Percentiles rank a stretch among this genome's conserved stretches.
Conservation (phyloP, 2,329 filamentous ascomycete genomes). For the Neurospora sp. region DNA sequence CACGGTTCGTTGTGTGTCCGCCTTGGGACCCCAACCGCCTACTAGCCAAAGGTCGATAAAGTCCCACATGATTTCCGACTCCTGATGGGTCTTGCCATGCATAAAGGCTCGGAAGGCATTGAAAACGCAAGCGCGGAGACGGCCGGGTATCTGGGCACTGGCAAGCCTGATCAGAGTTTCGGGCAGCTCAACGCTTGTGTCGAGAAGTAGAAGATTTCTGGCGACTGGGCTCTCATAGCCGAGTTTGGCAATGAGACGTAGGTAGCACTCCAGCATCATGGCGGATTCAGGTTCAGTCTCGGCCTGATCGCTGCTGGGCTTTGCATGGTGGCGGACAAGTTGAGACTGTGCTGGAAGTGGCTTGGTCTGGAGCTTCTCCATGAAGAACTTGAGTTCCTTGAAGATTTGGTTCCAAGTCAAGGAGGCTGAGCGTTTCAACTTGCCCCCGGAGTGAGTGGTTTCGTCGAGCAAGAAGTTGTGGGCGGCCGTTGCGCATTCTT, state of each 20-base stretch:
- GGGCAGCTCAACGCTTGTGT: constrained; percentile 54
- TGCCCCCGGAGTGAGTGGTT: constrained; percentile 59
- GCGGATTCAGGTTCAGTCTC: constrained; percentile 83
- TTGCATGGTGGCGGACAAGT: constrained; percentile 43
- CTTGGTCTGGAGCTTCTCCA: constrained; percentile 66
- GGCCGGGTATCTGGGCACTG: constrained; percentile 63
- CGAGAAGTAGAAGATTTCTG: constrained; percentile 61
- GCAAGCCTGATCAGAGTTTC: constrained; percentile 70
- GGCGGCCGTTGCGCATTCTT: constrained; percentile 71
- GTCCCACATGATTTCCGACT: constrained; percentile 68
- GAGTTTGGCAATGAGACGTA: constrained; percentile 77
- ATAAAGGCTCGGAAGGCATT: constrained; percentile 66
- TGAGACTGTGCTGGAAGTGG: constrained; percentile 45
- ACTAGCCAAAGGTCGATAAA: constrained; percentile 72
- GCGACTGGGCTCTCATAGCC: constrained; percentile 63
- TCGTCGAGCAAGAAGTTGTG: constrained; percentile 89
- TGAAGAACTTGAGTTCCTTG: constrained; percentile 78
- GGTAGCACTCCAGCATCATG: constrained; percentile 94
- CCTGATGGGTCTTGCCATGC: constrained; percentile 57
- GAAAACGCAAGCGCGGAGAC: constrained; percentile 77
- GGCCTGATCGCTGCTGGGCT: constrained; percentile 54
- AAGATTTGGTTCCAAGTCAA: constrained; percentile 92
- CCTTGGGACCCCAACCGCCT: constrained; percentile 34
- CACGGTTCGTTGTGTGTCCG: neutral
- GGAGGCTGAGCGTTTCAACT: constrained; percentile 72